Conservation (phyloP, 495 filamentous ascomycete species). For the Penicillium tannophilum region DNA sequence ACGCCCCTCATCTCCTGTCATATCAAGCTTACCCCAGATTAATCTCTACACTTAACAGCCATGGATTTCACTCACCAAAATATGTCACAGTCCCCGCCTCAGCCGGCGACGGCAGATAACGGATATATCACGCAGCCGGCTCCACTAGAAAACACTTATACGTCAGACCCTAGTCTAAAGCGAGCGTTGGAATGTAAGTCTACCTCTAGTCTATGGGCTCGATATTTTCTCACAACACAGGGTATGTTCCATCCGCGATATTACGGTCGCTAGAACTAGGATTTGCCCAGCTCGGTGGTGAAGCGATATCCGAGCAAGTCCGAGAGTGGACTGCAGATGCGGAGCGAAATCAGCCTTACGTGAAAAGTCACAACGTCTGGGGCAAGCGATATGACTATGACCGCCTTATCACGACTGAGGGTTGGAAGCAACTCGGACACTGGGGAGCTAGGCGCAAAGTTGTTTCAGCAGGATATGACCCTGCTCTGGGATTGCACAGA, state of each 20-base stretch:
- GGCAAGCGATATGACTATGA: constrained; percentile 42
- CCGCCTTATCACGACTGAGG: constrained; percentile 42
- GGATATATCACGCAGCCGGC: constrained; percentile 35
- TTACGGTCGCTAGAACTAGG: constrained; percentile 25
- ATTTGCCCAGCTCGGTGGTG: constrained; percentile 32
- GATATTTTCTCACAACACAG: constrained; percentile 16
- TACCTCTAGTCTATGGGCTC: neutral
- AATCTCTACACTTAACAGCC: too few relatives aligned
- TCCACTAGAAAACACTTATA: constrained; percentile 36
- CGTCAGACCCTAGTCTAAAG: constrained; percentile 34
- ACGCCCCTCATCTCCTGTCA: constrained; percentile 9
- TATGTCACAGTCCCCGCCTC: constrained; percentile 47
- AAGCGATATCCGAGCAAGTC: constrained; percentile 35
- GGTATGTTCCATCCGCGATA: constrained; percentile 33
- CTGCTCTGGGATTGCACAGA: constrained; percentile 27
- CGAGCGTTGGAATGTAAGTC: constrained; percentile 30
- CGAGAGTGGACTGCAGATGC: constrained; percentile 41
- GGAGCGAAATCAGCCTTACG: constrained; percentile 39
- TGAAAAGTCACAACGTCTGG: constrained; percentile 44
- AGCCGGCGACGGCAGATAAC: constrained; percentile 37
- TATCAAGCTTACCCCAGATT: neutral
- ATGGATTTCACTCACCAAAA: too few relatives aligned
- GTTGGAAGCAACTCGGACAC: constrained; percentile 43
- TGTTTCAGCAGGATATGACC: constrained; percentile 44
- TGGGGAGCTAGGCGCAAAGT: constrained; percentile 41